phyloP scores from a whole-genome alignment of 345 rosid species.

The Conringia planisiliqua region DNA sequence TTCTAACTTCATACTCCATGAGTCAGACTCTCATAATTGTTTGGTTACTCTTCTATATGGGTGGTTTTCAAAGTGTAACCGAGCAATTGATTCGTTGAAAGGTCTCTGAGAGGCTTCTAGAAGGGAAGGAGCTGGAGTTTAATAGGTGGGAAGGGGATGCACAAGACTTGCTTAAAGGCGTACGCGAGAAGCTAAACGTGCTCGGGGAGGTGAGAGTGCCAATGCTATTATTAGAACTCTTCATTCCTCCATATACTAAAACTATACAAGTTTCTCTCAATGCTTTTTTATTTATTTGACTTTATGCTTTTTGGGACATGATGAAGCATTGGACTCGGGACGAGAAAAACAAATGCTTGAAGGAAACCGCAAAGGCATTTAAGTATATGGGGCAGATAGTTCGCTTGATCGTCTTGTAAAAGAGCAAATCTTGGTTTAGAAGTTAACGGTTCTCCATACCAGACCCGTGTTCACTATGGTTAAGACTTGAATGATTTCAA shows the following conservation, averaged over 20 bases:
- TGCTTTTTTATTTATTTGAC: not conserved
- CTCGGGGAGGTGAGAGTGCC: constrained; percentile 68
- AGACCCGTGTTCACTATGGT: not conserved
- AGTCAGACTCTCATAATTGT: not conserved
- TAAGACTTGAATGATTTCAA: not conserved
- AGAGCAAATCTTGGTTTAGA: not conserved
- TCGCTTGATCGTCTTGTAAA: constrained; percentile 62
- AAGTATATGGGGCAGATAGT: constrained; percentile 77
- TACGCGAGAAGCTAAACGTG: constrained; percentile 73
- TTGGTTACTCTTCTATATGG: not conserved
- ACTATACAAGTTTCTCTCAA: not conserved
- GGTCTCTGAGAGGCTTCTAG: constrained; percentile 70
- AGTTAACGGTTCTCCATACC: not conserved
- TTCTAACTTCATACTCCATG: not conserved
- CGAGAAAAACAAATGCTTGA: constrained; percentile 76
- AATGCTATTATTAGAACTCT: not conserved
- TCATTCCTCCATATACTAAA: not conserved
- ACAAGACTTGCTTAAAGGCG: constrained; percentile 54
- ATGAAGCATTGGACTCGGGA: constrained; percentile 83
- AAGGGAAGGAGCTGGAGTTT: constrained; percentile 73
- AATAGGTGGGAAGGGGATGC: constrained; percentile 62
- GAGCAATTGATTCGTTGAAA: constrained; percentile 23
- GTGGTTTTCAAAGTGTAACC: not conserved
- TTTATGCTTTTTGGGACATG: constrained; percentile 22
- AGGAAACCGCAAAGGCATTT: constrained; percentile 72